Evolutionary conservation across 805 yeast genomes (phyloP).

Genomic region (Torulaspora quercuum): DNA sequence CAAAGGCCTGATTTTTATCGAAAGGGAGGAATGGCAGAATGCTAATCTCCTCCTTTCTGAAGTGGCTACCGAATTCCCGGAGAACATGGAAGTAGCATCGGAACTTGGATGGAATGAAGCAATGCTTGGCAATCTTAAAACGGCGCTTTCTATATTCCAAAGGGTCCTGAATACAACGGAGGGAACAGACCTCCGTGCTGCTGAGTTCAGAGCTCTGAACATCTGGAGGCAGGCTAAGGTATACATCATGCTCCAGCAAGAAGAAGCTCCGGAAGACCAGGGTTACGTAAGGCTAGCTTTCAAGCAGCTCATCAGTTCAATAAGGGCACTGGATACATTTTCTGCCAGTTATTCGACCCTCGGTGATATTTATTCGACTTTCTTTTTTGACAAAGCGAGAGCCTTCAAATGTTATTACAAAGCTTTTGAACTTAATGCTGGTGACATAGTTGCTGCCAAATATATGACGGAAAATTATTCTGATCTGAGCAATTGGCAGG

Average conservation of each 20-base stretch:
- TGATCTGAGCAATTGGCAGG: slow-evolving; percentile 69
- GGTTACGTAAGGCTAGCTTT: slow-evolving; percentile 48
- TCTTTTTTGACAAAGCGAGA: slow-evolving; percentile 55
- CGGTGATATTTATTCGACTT: slow-evolving; percentile 65
- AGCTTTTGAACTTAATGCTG: slow-evolving; percentile 82
- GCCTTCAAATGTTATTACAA: slow-evolving; percentile 85
- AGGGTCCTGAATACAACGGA: slow-evolving; percentile 35
- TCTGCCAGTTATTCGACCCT: slow-evolving; percentile 81
- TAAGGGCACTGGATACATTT: slow-evolving; percentile 58
- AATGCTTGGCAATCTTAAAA: slow-evolving; percentile 48
- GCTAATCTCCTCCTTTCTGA: slow-evolving; percentile 53
- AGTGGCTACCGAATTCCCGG: slow-evolving; percentile 49
- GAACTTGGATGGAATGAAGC: slow-evolving; percentile 81
- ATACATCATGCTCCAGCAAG: slow-evolving; percentile 40
- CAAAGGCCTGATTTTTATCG: slow-evolving; percentile 71
- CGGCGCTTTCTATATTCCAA: slow-evolving; percentile 39
- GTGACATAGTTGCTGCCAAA: slow-evolving; percentile 71
- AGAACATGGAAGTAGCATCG: slow-evolving; percentile 55
- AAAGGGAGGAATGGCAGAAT: slow-evolving; percentile 51
- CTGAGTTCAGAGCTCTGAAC: slow-evolving; percentile 55
- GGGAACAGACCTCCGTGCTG: slow-evolving; percentile 51
- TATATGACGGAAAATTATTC: slow-evolving; percentile 71
- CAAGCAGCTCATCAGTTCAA: slow-evolving; percentile 53
- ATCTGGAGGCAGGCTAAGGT: slow-evolving; percentile 76
- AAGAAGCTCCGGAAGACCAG: slow-evolving; percentile 17